Evolutionary conservation across 2,329 filamentous ascomycete species (phyloP).

Genomic region (Scytalidium lignicola): DNA sequence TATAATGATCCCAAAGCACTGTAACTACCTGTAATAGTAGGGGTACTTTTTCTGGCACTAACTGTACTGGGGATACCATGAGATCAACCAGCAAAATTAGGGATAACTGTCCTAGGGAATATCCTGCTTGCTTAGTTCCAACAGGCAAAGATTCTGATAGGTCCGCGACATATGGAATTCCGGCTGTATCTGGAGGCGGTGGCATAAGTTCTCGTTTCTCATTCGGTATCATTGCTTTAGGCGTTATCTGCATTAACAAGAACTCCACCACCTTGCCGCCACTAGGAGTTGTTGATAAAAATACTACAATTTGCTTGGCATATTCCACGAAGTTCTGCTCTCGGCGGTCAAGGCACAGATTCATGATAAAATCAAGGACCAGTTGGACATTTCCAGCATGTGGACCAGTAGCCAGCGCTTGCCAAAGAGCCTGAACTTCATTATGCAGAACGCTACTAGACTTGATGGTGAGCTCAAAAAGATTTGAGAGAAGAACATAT

Average conservation of each 20-base stretch:
- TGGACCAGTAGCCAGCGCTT: conserved; percentile 87
- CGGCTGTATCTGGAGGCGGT: conserved; percentile 66
- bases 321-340: conserved; percentile 99
- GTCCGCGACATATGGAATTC: conserved; percentile 86
- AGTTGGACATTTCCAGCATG: conserved; percentile 91
- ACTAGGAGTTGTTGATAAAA: conserved; percentile 78
- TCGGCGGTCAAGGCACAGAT: conserved; percentile 82
- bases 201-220: conserved; percentile 69
- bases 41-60: conserved; percentile 74
- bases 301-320: conserved; percentile 96
- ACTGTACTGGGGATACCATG: conserved; percentile 85
- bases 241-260: conserved; percentile 81
- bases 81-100: conserved; percentile 92
- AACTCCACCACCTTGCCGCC: conserved; percentile 94
- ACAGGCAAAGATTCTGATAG: conserved; percentile 72
- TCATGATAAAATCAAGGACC: conserved; percentile 94
- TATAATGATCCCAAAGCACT: conserved; percentile 97
- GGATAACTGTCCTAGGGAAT: conserved; percentile 88
- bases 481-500: conserved; percentile 89
- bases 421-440: conserved; percentile 96
- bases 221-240: conserved; percentile 94
- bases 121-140: conserved; percentile 85
- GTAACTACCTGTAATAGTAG: conserved; percentile 85
- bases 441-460: conserved; percentile 86
- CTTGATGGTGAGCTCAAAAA: conserved; percentile 94